A percentile compares a stretch with the other conserved stretches of the same genome.
phyloP scores from a whole-genome alignment of 1,284 basidiomycete species.

The Malassezia arunalokei region DNA sequence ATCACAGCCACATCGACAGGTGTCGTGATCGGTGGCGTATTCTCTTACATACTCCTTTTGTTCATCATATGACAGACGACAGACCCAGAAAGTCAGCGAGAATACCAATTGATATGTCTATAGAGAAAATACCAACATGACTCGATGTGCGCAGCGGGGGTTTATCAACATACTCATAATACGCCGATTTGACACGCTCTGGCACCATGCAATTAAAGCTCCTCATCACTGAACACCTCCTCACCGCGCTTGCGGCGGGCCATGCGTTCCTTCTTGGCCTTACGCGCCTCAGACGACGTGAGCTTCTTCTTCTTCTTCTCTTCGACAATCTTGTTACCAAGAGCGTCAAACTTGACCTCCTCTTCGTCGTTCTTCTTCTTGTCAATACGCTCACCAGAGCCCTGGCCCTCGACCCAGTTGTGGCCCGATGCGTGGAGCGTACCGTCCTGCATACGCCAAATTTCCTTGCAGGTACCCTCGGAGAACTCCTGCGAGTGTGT shows the following conservation, averaged over 20 bases:
- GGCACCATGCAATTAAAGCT: conserved; percentile 15
- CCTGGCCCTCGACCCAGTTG: conserved; percentile 71
- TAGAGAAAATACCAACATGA: neutral
- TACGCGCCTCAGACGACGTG: conserved; percentile 20
- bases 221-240: conserved; percentile 28
- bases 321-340: conserved; percentile 35
- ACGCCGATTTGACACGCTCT: too few relatives aligned
- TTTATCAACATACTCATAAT: too few relatives aligned
- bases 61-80: neutral
- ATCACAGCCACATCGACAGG: conserved; percentile 4
- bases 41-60: neutral
- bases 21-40: neutral
- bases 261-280: conserved; percentile 32
- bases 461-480: conserved; percentile 42
- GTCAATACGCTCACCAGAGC: conserved; percentile 37
- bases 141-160: too few relatives aligned
- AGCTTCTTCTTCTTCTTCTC: conserved; percentile 36
- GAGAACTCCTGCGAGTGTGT: conserved; percentile 45
- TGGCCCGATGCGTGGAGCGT: conserved; percentile 55
- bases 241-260: conserved; percentile 29
- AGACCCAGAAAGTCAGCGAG: neutral
- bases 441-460: conserved; percentile 43
- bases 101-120: neutral
- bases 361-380: conserved; percentile 35
- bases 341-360: conserved; percentile 32